phyloP scores from a whole-genome alignment of 2,329 filamentous ascomycete species.

The Zymoseptoria ardabiliae region DNA sequence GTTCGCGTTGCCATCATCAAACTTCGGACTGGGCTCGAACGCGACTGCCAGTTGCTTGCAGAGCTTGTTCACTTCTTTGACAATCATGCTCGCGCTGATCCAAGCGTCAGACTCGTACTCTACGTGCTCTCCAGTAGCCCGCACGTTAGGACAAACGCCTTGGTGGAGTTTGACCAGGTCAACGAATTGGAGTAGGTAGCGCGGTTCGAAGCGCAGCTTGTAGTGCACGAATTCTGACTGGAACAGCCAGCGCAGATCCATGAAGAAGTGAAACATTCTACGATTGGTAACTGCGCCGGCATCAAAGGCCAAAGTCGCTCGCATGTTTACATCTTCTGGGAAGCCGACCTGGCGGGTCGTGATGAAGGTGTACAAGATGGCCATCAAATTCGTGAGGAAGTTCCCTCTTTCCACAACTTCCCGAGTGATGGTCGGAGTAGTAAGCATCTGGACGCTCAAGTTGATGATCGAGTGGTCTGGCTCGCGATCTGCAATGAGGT shows the following conservation, averaged over 20 bases:
- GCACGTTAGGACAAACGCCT: slow-evolving; percentile 88
- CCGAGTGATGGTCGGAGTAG: slow-evolving; percentile 90
- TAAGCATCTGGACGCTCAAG: slow-evolving; percentile 90
- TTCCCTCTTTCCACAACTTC: slow-evolving; percentile 94
- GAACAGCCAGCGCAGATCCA: slow-evolving; percentile 86
- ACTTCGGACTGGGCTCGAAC: slow-evolving; percentile 59
- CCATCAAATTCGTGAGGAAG: slow-evolving; percentile 89
- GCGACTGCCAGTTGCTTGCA: slow-evolving; percentile 83
- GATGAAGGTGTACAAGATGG: slow-evolving; percentile 94
- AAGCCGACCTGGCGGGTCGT: slow-evolving; percentile 94
- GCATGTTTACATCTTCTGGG: slow-evolving; percentile 78
- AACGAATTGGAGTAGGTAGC: slow-evolving; percentile 89
- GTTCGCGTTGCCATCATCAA: slow-evolving; percentile 47
- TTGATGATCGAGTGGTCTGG: slow-evolving; percentile 99
- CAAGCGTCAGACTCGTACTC: slow-evolving; percentile 98
- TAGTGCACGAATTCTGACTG: slow-evolving; percentile 82
- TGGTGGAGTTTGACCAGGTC: slow-evolving; percentile 95
- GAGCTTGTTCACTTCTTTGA: slow-evolving; percentile 86
- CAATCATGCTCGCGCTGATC: slow-evolving; percentile 93
- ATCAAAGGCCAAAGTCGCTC: slow-evolving; percentile 84
- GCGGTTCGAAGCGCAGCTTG: slow-evolving; percentile 70
- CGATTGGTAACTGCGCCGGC: slow-evolving; percentile 90
- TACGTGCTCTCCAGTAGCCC: slow-evolving; percentile 89
- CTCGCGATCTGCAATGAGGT: slow-evolving; percentile 90
- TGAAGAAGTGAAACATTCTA: slow-evolving; percentile 95